Base-by-base conservation (phyloP, 768 basidiomycete species). In the Boletus rufocinnamomeus region DNA sequence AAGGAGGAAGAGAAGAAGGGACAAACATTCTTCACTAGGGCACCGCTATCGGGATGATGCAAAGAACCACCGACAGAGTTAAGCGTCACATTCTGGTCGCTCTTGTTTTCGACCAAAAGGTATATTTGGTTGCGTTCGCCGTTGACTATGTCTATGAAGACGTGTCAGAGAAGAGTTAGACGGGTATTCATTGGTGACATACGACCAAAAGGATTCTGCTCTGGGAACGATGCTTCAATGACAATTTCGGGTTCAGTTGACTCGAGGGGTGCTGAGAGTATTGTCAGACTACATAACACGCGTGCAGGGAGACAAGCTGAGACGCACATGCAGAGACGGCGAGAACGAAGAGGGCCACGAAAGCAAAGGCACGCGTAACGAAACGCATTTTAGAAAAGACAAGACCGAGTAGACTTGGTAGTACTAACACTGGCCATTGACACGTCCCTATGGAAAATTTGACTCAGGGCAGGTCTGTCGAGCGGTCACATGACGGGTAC, bases 131-230 rank as follows among this genome's bases (percentile, higher is more conserved):
- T 94, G 68, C 81, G 84, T 77, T 91, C 89, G 58, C 91, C 91
- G 64, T 94, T 94, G 34, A 93, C 85, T 50, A 93, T 77, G 58
- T 92, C 91, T 93, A 66, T n/a, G 61, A 40, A 34, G 23, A 54
- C n/a, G 45, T 40, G 54, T 66, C 40, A 67, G 38, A 37, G 8
- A 9, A 46, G 52, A 62, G 25, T 63, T 66, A 51, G 60, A 27
- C 2, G 27, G 1, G 16, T 3, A 2, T 28, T 41, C 21, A 21
- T 34, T 41, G 23, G 58, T 52, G 50, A 82, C 90, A 62, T 72
- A 91, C 91, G 88, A 65, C 85, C 87, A 65, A 92, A 91, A 2
- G 84, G 80, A 67, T 93, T 92, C 50, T 78, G 77, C 62, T 90
- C 87, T 17, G 85, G 83, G 71, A 91, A 93, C 8, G 80, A 75